These are phyloP conservation scores for Globisporangium parvum DNA, from an alignment of 352 stramenopile genomes.

Conservation along the genomic window DNA sequence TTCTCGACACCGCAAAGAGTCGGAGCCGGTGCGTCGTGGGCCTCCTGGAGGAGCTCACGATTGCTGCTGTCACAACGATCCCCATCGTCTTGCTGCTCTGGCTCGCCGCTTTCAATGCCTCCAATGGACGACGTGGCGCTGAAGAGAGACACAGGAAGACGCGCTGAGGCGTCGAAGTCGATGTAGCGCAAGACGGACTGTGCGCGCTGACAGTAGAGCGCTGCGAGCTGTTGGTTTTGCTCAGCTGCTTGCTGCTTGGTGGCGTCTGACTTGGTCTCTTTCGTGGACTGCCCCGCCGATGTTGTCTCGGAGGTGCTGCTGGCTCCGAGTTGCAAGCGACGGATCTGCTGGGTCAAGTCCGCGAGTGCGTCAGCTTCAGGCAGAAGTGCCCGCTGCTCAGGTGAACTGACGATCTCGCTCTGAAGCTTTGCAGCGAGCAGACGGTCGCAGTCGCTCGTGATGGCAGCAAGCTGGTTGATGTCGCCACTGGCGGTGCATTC, in stretches of 20 bases:
- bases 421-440: conserved; percentile 1
- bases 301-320: background rate
- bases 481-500: background rate
- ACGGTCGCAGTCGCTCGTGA: background rate
- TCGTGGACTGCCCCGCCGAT: background rate
- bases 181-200: conserved; percentile 27
- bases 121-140: background rate
- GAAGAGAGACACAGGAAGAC: conserved; percentile 11
- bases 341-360: conserved; percentile 10
- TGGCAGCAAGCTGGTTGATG: conserved; percentile 6
- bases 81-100: conserved; percentile 6
- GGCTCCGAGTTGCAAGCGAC: background rate
- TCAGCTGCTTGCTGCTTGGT: background rate
- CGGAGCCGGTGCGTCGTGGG: conserved; percentile 1
- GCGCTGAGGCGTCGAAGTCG: conserved; percentile 30
- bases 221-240: conserved; percentile 16
- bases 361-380: conserved; percentile 3
- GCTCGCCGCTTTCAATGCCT: conserved; percentile 15
- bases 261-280: background rate
- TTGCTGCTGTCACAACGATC: background rate
- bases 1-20: conserved; percentile 27
- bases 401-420: background rate
- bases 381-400: background rate
- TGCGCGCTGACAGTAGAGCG: conserved; percentile 30
- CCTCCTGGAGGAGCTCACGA: background rate